phyloP scores from a whole-genome alignment of 1,284 basidiomycete genomes.

The Rhodotorula mucilaginosa region DNA sequence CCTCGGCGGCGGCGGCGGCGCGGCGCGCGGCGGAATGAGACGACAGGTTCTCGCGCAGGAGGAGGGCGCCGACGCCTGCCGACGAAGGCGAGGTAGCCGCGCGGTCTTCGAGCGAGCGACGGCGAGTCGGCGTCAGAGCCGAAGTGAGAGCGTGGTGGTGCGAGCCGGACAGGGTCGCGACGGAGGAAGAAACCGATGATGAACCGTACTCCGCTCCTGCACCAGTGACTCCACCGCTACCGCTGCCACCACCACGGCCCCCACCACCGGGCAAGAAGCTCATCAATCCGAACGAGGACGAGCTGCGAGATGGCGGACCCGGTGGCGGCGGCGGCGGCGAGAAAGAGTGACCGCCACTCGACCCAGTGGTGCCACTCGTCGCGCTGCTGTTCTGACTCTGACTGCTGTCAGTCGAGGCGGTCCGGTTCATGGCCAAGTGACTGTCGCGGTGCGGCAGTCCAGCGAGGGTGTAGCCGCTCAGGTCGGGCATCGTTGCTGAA shows the following conservation, averaged over 20 bases:
- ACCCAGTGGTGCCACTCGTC: not conserved
- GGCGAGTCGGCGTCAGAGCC: not conserved
- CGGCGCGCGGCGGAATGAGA: conserved; percentile 60
- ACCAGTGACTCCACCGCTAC: no score
- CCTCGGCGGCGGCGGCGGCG: conserved; percentile 54
- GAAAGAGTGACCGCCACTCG: not conserved
- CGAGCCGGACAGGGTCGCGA: not conserved
- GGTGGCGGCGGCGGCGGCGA: not conserved
- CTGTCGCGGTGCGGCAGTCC: not conserved
- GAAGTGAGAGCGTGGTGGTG: not conserved
- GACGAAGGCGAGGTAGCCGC: not conserved
- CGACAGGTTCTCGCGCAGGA: not conserved
- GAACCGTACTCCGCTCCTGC: no score
- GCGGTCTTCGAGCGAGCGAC: conserved; percentile 3
- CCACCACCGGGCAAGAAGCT: not conserved
- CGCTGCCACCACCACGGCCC: no score
- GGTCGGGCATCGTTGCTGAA: conserved; percentile 22
- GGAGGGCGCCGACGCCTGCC: conserved; percentile 1
- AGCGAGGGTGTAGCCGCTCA: conserved; percentile 15
- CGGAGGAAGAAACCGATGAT: not conserved
- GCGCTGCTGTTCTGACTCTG: not conserved
- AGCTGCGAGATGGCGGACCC: not conserved
- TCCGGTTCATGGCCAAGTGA: conserved; percentile 1
- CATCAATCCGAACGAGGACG: conserved; percentile 15
- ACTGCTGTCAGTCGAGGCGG: conserved; percentile 4